Evolutionary conservation across 176 grass and related monocot genomes (phyloP), one percentile per base, ranked within the genome.

Genomic region (Areca catechu): DNA sequence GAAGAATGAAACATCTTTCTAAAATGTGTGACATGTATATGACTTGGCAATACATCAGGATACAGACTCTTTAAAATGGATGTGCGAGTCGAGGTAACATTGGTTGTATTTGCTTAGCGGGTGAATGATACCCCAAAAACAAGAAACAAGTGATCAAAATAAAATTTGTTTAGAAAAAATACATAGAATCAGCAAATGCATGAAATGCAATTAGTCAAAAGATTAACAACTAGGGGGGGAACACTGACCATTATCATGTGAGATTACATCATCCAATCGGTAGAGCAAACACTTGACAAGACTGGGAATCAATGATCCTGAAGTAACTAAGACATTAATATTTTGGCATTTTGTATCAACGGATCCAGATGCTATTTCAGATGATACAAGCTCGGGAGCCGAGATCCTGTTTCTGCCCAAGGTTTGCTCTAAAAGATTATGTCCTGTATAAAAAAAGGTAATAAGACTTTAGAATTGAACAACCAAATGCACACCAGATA

Each of bases 241-340:
- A 62, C 5, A 2, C 54, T 20, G 82, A 89, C 93, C 85, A 75
- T 98, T 92, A 71, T 98, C 78, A 67, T 74, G 71, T 0, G 78
- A 73, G 24, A 98, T 76, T 15, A 98, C 93, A 7, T 89, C 87
- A 58, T 98, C 78, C 22, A 98, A 69, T 34, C 72, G 79, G 75
- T 98, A 98, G 22, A 98, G 61, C 78, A 98, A 84, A 75, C 78
- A 92, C 77, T 98, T 98, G 56, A 75, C 93, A 77, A 98, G 82
- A 64, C 93, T 98, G 43, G 93, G 93, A 89, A 98, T 62, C 73
- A 98, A 49, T 3, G 93, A 92, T 16, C 93, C 93, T 53, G 93
- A 98, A 58, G 93, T 98, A 73, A 98, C 93, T 65, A 98, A 78
- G 69, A 65, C 67, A 51, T 85, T 85, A 37, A 90, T 82, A 54